Evolutionary conservation across 768 basidiomycete genomes (phyloP), one percentile per base, ranked within the genome.

Genomic region (Tulasnella sp.): DNA sequence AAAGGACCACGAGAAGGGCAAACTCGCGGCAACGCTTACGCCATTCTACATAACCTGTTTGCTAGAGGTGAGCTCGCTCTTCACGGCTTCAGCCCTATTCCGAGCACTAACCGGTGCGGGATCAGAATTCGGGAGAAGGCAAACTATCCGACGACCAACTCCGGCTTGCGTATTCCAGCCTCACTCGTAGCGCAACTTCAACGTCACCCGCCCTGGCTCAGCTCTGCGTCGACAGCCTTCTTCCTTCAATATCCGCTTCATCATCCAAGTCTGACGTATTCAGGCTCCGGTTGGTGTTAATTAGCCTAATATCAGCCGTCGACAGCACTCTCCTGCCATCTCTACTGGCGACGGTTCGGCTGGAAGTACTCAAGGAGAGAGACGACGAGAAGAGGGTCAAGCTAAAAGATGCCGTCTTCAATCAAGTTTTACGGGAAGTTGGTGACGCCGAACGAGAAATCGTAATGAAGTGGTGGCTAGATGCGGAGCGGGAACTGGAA

Each of bases 21-120:
- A 34, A 36, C 18, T 91, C 80, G 87, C 87, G 3, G 89, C 88
- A 80, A 88, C 86, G 77, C 86, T 95, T 82, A 88, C 94, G 1
- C 93, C 93, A 0, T 94, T 92, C 83, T 97, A 97, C 84, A 87
- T 90, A 1, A 84, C 86, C 48, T 92, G 91, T 83, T 86, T 97
- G 24, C 88, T 96, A 62, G 89, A 92, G 85, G 95, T 94, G 80
- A 83, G 87, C 46, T 78, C 3, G 19, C 18, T 12, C 27, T 52
- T 38, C 12, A 39, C 2, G 9, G 9, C 1, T 36, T n/a, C 71
- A 58, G 58, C n/a, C 77, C 77, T 58, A 12, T 9, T 27, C 0
- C 24, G 5, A 21, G n/a, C 24, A n/a, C 52, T 52, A n/a, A 52
- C 4, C 5, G 2, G 24, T 7, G 24, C 14, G 52, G 4, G 52